phyloP scores from a whole-genome alignment of 768 basidiomycete genomes.

The Mycena polygramma region DNA sequence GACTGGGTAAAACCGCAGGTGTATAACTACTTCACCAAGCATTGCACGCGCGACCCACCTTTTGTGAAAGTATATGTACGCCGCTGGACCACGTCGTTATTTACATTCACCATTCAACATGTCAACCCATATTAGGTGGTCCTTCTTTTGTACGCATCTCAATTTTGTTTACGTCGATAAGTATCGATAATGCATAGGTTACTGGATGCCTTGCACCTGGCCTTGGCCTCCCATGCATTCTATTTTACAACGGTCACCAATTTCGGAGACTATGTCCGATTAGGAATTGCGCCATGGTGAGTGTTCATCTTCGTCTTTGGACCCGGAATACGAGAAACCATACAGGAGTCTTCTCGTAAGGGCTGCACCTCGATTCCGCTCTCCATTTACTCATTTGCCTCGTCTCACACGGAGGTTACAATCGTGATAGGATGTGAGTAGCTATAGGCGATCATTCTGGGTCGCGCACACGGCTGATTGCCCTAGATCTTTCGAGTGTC shows the following conservation, averaged over 20 bases:
- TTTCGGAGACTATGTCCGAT: conserved; percentile 19
- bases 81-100: background rate
- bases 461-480: background rate
- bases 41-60: conserved; percentile 13
- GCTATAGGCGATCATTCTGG: background rate
- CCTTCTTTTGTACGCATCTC: conserved; percentile 14
- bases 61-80: conserved; percentile 15
- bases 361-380: no score
- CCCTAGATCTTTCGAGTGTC: conserved; percentile 6
- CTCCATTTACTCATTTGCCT: background rate
- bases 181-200: background rate
- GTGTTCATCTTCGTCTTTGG: background rate
- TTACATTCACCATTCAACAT: conserved; percentile 5
- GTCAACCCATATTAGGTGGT: background rate
- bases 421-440: background rate
- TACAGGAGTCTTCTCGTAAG: conserved; percentile 4
- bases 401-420: background rate
- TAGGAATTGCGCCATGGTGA: conserved; percentile 21
- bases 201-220: conserved; percentile 11
- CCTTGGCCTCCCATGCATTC: conserved; percentile 20
- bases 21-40: conserved; percentile 25
- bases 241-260: conserved; percentile 19
- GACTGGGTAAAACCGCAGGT: background rate
- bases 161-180: background rate
- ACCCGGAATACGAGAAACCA: background rate